Evolutionary conservation across 192 early-diverging fungal genomes (phyloP), one percentile per base, ranked within the genome.

Genomic region (Backusella tarrabulga): DNA sequence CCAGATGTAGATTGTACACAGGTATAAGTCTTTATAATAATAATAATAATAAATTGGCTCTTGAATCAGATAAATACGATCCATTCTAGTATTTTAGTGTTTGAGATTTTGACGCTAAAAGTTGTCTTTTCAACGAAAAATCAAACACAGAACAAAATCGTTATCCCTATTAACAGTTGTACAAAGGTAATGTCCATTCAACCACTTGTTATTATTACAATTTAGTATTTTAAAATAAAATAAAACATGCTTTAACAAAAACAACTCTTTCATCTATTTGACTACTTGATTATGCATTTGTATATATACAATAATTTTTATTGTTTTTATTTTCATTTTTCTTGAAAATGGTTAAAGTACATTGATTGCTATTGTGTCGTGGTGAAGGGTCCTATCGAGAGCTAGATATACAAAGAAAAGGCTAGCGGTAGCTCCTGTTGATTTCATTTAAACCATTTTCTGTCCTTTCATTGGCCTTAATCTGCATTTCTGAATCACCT

Each of bases 401-500:
- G 11, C 23, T 29, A 26, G 56, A 29, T 29, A 29, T 14, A 26
- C 56, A 12, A 63, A 63, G 23, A 26, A 29, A 63, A 29, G 3
- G n/a, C 26, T 63, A 63, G 15, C 12, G 56, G 11, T 63, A 23
- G 21, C 77, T 81, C 56, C 56, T 81, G 15, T 72, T 50, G 4
- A 79, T 46, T 71, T 79, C 78, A 63, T 75, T 68, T 26, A 52
- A 60, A 3, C 72, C 78, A 71, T 79, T 50, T 42, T 67, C 35
- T 17, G 74, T 66, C 52, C 79, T 63, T 19, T 52, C 14, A 3
- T 8, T 44, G 46, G 70, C 79, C 32, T 66, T 76, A 2, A 42
- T 38, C 54, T 80, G 54, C 79, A 80, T 76, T 29, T 80, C 79
- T 8, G 69, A 29, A 72, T 80, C 79, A 19, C 79, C 79, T 6